Evolutionary conservation across 306 rosid species (phyloP), one percentile per base, ranked within the genome.

Genomic region (Ceratonia siliqua): DNA sequence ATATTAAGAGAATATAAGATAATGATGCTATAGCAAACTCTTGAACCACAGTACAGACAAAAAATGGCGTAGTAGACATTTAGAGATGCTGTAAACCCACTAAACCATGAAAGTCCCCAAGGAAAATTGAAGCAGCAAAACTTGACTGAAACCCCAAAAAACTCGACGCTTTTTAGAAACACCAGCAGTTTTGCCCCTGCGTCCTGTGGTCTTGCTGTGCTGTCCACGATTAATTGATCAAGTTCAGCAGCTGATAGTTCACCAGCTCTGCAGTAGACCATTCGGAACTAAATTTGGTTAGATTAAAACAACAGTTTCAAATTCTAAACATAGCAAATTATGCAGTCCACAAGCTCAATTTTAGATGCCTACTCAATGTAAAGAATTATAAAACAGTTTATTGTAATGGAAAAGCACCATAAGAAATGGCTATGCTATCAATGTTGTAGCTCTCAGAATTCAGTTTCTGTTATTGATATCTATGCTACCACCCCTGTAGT

Each of bases 161-260:
- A 30, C 74, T 84, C 81, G 87, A 68, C 97, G 98, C 87, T 93
- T 93, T 93, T 93, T 93, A 24, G 98, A 93, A 63, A 93, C 98
- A 91, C 98, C 96, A 64, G 89, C 98, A 71, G 98, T 93, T 76
- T 93, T 93, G 5, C 98, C 98, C 41, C 97, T 85, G 54, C 98
- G 92, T 9, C 98, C 98, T 2, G 97, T 93, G n/a, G 97, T 93
- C 89, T 93, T 93, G 59, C 97, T 93, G 81, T 93, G 98, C 89
- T 93, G 97, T 24, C 98, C 98, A 61, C 98, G 98, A 90, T 87
- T 74, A 90, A 70, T 27, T 85, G 85, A 42, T 90, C 92, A 13
- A 90, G 81, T 78, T 90, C 96, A 3, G 83, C 82, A 15, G 89
- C 83, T 21, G 88, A 21, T 8, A 88, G 53, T 59, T 90, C 96